Evolutionary conservation across 192 early-diverging fungal species (phyloP), one percentile per base, ranked within the genome.

Genomic region (Rhizophagus clarus): DNA sequence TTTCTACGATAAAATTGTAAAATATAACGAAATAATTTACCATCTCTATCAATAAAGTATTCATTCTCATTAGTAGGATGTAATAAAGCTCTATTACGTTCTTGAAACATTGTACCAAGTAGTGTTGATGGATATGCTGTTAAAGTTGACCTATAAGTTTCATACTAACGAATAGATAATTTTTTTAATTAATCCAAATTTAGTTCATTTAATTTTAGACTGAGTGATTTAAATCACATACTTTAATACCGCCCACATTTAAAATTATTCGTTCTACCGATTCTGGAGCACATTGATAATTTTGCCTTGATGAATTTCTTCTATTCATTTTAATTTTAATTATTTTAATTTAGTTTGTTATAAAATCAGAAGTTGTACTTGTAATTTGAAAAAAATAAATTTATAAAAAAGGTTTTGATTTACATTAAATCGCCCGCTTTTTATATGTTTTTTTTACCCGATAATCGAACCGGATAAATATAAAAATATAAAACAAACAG

Each of bases 21-120:
- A 22, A 72, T 72, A 49, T 72, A 28, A 72, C 71, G 71, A 49
- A 72, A 72, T 49, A 72, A 40, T 26, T 47, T 14, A 24, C 71
- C 71, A 49, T 49, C 71, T n/a, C 71, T 28, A 15, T 72, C 71
- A 72, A 72, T 72, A 45, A 72, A 72, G 29, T 72, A 72, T 47
- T 72, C 71, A 49, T 72, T 72, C 8, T 6, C 71, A 28, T 72
- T 72, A 8, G 42, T 47, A 28, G 71, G 71, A 8, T 72, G 29
- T 5, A 72, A n/a, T n/a, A 72, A 28, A 22, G 71, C 71, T 15
- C 11, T 49, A 22, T 72, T 72, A 15, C 71, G 71, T n/a, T 40
- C 45, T 49, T 72, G 71, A 72, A 72, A 72, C 71, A 72, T 72
- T 26, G 24, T 42, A 10, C 71, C 71, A 37, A 73, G 71, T 26